Percentiles rank a stretch among this genome's conserved stretches.
Conservation (phyloP, 2,329 filamentous ascomycete species). For the Delphinella strobiligena region DNA sequence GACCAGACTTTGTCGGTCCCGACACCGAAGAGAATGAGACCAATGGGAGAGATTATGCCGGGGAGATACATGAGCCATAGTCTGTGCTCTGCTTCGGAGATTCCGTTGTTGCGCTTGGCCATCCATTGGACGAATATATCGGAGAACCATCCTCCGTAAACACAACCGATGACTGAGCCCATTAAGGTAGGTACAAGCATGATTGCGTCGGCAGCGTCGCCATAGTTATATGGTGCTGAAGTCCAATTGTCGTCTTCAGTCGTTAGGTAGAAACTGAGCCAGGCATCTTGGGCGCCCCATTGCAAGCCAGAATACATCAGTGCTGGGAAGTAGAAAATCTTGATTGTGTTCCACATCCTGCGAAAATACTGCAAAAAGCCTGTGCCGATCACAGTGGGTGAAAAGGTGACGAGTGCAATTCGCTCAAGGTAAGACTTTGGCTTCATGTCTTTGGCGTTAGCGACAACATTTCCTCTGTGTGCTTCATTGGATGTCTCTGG, state of each 20-base stretch:
- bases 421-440: slow-evolving; percentile 43
- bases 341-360: slow-evolving; percentile 43
- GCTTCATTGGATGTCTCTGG: neutral
- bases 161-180: slow-evolving; percentile 43
- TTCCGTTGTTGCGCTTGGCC: slow-evolving; percentile 39
- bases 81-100: slow-evolving; percentile 44
- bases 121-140: slow-evolving; percentile 46
- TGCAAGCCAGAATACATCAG: slow-evolving; percentile 46
- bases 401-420: slow-evolving; percentile 44
- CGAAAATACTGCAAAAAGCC: slow-evolving; percentile 43
- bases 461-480: slow-evolving; percentile 4
- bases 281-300: slow-evolving; percentile 50
- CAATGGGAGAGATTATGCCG: slow-evolving; percentile 38
- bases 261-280: slow-evolving; percentile 47
- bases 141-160: slow-evolving; percentile 46
- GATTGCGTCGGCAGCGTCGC: slow-evolving; percentile 40
- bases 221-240: slow-evolving; percentile 43
- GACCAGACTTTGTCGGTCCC: slow-evolving; percentile 38
- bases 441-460: slow-evolving; percentile 5
- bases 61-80: slow-evolving; percentile 40
- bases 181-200: slow-evolving; percentile 47
- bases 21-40: slow-evolving; percentile 43
- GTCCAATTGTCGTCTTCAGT: slow-evolving; percentile 47
- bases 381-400: slow-evolving; percentile 40
- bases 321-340: slow-evolving; percentile 46